Percentiles rank a stretch among this genome's conserved stretches.
phyloP scores from a whole-genome alignment of 345 rosid species.

The Clausena lansium region DNA sequence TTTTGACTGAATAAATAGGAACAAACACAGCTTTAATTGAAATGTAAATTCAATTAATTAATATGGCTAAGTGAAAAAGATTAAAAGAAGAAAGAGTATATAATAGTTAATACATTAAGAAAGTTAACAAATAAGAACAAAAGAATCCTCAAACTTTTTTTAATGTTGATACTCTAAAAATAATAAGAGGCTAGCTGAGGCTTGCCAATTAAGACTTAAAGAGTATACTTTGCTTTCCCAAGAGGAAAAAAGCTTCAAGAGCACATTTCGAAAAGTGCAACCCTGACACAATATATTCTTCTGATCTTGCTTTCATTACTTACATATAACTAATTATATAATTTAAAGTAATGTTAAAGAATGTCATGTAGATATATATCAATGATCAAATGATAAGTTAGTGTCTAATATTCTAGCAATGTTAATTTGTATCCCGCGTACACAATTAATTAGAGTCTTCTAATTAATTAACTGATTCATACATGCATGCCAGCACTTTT shows the following conservation, averaged over 20 bases:
- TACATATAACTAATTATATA: neutral
- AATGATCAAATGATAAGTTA: no score
- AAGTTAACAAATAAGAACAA: neutral
- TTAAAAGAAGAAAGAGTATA: neutral
- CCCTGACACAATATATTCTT: conserved; percentile 11
- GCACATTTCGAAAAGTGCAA: conserved; percentile 9
- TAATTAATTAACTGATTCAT: no score
- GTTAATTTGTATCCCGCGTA: neutral
- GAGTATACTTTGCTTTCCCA: neutral
- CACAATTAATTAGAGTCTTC: neutral
- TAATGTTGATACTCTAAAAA: no score
- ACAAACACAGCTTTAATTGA: neutral
- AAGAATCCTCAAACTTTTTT: no score
- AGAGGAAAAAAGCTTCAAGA: neutral
- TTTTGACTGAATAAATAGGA: neutral
- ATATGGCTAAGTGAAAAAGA: neutral
- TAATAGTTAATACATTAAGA: neutral
- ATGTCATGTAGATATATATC: neutral
- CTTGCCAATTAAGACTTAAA: no score
- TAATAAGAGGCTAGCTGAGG: no score
- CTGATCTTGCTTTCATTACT: neutral
- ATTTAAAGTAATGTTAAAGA: neutral
- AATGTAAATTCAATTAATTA: neutral
- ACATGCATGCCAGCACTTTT: neutral
- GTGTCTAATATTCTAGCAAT: neutral